These are phyloP conservation scores for Kalanchoe fedtschenkoi DNA, from an alignment of 164 flowering plant species.

Conservation along the genomic window DNA sequence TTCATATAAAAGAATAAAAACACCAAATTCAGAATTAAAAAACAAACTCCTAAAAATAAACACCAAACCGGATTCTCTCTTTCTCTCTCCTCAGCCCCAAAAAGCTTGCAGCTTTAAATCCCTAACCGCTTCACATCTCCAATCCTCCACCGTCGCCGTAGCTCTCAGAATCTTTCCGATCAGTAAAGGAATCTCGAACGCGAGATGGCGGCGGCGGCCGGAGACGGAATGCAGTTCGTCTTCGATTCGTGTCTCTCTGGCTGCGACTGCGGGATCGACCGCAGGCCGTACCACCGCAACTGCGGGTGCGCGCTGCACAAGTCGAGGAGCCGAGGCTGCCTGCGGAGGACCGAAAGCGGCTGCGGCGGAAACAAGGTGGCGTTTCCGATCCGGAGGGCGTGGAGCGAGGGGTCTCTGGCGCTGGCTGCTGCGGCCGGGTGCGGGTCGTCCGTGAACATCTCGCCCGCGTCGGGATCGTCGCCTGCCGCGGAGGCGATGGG, in stretches of 20 bases:
- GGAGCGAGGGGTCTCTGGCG: slow-evolving; percentile 7
- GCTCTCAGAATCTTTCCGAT: background rate
- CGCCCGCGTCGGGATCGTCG: slow-evolving; percentile 1
- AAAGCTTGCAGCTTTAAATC: background rate
- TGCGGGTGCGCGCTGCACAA: slow-evolving; percentile 31
- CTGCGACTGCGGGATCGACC: slow-evolving; percentile 20
- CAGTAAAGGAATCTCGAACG: too few species aligned
- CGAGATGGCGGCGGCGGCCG: slow-evolving; percentile 2
- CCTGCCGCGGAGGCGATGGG: background rate
- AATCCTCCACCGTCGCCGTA: background rate
- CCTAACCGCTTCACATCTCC: background rate
- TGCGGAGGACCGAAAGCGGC: background rate
- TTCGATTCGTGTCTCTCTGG: slow-evolving; percentile 16
- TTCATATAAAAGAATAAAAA: slow-evolving; percentile 3
- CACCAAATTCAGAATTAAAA: background rate
- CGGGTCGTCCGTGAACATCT: background rate
- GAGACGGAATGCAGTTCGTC: slow-evolving; percentile 4
- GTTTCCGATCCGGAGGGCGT: slow-evolving; percentile 4
- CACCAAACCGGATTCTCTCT: background rate
- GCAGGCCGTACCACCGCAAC: slow-evolving; percentile 33
- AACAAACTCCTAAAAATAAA: background rate
- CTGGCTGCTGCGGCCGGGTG: background rate
- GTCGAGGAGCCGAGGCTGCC: background rate
- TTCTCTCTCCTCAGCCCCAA: background rate
- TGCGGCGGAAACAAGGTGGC: background rate